These are phyloP conservation scores for Nitzschia sp. DNA, from an alignment of 108 stramenopile species.

Conservation along the genomic window DNA sequence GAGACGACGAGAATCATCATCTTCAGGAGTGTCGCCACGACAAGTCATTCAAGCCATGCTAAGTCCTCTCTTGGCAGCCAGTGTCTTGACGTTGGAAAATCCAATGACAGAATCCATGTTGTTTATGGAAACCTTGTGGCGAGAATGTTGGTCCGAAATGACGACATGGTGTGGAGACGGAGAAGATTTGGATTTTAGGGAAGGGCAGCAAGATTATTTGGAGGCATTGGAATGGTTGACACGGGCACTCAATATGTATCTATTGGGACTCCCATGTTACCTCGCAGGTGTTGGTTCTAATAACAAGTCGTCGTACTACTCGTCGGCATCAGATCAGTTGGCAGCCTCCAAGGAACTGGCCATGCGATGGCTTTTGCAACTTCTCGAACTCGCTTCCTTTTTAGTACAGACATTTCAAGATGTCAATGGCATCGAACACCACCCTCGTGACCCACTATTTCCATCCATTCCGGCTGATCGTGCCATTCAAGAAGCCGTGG, in stretches of 20 bases:
- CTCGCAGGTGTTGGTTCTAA: background rate
- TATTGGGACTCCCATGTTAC: slow-evolving; percentile 19
- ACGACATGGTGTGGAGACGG: background rate
- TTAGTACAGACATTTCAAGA: background rate
- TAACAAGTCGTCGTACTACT: background rate
- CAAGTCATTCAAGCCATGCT: slow-evolving; percentile 21
- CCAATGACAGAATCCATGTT: slow-evolving; percentile 18
- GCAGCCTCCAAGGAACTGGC: slow-evolving; percentile 32
- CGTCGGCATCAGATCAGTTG: background rate
- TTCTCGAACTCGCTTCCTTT: slow-evolving; percentile 36
- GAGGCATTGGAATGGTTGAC: slow-evolving; percentile 33
- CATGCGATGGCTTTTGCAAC: slow-evolving; percentile 28
- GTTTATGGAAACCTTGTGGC: slow-evolving; percentile 37
- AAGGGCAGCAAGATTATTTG: slow-evolving; percentile 10
- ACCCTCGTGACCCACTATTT: background rate
- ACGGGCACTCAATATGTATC: slow-evolving; percentile 27
- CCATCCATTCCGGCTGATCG: background rate
- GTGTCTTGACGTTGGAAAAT: slow-evolving; percentile 23
- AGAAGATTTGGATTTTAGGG: background rate
- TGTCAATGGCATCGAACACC: background rate
- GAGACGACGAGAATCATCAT: background rate
- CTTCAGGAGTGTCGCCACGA: background rate
- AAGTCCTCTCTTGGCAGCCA: slow-evolving; percentile 35
- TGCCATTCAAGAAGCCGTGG: background rate
- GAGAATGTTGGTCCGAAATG: slow-evolving; percentile 24